Evolutionary conservation across 2,329 filamentous ascomycete genomes (phyloP), one percentile per base, ranked within the genome.

Genomic region (Aschersonia sp.): DNA sequence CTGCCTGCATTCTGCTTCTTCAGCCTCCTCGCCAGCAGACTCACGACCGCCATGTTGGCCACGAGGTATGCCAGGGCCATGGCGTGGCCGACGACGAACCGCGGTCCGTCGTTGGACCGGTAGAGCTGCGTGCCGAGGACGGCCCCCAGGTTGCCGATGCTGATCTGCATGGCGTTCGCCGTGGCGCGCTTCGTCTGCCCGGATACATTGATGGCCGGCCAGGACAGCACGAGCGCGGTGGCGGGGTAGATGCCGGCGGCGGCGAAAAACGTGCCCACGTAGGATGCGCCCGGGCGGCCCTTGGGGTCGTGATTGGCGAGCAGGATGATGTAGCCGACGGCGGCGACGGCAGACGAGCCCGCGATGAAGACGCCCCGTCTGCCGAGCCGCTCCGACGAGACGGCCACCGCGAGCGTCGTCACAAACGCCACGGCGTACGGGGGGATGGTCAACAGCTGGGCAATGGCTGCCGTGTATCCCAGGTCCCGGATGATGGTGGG

Each of bases 91-190:
- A 85, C 65, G 45, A 80, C 68, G 54, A 77, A 86, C 32, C 78
- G 66, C 1, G 82, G 83, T 0, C 71, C 74, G 31, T 78, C 76
- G 2, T 70, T 65, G 0, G 71, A 66, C 2, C 81, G 69, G 58
- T 86, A 86, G 1, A 87, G 59, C 60, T 87, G 81, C 1, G 81
- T 86, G 0, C 81, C 82, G 30, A 87, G 54, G 0, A 85, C 78
- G 0, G 79, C 81, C 0, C 81, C 82, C 1, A 82, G 57, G 52
- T 84, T 85, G 0, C 81, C 83, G 45, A 86, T 79, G 8, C 76
- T 81, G 49, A 86, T 84, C 54, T 84, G 81, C 73, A 86, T 77
- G 0, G 77, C 82, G 44, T 81, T 84, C 2, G 77, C 78, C 4
- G 80, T 77, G 1, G 77, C 79, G 1, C 82, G 70, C 61, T 86